These are phyloP conservation scores for Aspergillus hancockii DNA, from an alignment of 495 filamentous ascomycete species.

Conservation along the genomic window DNA sequence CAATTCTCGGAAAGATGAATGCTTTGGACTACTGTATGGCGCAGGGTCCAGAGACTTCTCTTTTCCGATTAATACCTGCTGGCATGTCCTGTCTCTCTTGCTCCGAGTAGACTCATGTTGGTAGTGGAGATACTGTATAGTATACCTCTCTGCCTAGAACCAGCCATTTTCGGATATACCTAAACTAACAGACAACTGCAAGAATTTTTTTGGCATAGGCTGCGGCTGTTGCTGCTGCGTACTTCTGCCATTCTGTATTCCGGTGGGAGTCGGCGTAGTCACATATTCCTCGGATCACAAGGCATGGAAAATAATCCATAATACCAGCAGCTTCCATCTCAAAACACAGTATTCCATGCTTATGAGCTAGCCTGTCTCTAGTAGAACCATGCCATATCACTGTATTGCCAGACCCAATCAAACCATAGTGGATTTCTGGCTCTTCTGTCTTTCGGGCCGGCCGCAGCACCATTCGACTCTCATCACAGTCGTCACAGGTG, in stretches of 20 bases:
- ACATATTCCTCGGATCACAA: slow-evolving; percentile 24
- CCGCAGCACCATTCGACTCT: neutral
- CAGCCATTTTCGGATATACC: no score
- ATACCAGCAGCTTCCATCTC: slow-evolving; percentile 18
- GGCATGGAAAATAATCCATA: slow-evolving; percentile 1
- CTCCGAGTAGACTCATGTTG: no score
- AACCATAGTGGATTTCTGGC: slow-evolving; percentile 29
- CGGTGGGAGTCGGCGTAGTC: slow-evolving; percentile 31
- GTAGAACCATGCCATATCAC: slow-evolving; percentile 24
- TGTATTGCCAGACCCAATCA: slow-evolving; percentile 29
- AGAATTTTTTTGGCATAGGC: slow-evolving; percentile 10
- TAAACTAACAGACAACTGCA: no score
- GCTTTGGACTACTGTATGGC: no score
- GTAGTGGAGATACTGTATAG: no score
- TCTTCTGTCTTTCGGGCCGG: neutral
- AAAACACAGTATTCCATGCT: slow-evolving; percentile 19
- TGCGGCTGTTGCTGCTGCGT: slow-evolving; percentile 19
- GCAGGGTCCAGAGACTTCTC: no score
- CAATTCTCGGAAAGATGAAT: no score
- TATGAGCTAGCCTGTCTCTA: slow-evolving; percentile 4
- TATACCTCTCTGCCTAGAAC: no score
- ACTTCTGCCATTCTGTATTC: slow-evolving; percentile 27
- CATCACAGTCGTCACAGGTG: neutral
- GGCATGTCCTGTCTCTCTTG: no score
- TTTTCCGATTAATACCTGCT: no score